These are phyloP conservation scores for Geranium rotundifolium DNA, from an alignment of 345 rosid species.

Conservation along the genomic window DNA sequence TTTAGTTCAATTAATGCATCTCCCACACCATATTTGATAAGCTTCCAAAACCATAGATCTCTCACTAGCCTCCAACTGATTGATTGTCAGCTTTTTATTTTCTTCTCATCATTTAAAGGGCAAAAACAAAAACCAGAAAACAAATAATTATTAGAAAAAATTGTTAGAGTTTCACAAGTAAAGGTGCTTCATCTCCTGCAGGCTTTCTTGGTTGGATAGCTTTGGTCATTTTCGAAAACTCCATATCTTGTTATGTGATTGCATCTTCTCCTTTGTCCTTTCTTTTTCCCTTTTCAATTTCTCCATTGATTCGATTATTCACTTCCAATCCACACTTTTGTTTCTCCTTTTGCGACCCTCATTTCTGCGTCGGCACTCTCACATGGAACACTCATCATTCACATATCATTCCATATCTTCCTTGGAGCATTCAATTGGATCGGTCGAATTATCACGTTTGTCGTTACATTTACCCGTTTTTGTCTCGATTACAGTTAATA, in stretches of 20 bases:
- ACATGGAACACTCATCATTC: neutral
- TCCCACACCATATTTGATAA: neutral
- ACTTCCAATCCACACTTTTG: neutral
- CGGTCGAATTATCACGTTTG: neutral
- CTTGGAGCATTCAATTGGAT: slow-evolving; percentile 12
- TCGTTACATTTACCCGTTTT: too few relatives aligned
- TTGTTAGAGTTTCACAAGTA: slow-evolving; percentile 1
- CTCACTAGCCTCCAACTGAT: too few relatives aligned
- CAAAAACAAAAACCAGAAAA: too few relatives aligned
- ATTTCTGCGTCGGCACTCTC: neutral
- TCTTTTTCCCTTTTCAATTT: slow-evolving; percentile 6
- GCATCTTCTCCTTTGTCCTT: slow-evolving; percentile 31
- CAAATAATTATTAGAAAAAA: neutral
- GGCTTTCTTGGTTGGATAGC: slow-evolving; percentile 28
- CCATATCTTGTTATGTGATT: slow-evolving; percentile 25
- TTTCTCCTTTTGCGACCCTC: neutral
- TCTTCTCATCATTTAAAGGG: too few relatives aligned
- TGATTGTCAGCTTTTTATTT: too few relatives aligned
- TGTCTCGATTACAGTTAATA: too few relatives aligned
- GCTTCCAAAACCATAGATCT: neutral
- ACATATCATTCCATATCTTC: slow-evolving; percentile 23
- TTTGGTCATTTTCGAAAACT: slow-evolving; percentile 34
- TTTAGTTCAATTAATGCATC: neutral
- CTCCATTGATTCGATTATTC: neutral
- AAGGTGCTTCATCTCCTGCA: slow-evolving; percentile 20